Base-by-base conservation (phyloP, 306 rosid species). In the Argentina anserina region DNA sequence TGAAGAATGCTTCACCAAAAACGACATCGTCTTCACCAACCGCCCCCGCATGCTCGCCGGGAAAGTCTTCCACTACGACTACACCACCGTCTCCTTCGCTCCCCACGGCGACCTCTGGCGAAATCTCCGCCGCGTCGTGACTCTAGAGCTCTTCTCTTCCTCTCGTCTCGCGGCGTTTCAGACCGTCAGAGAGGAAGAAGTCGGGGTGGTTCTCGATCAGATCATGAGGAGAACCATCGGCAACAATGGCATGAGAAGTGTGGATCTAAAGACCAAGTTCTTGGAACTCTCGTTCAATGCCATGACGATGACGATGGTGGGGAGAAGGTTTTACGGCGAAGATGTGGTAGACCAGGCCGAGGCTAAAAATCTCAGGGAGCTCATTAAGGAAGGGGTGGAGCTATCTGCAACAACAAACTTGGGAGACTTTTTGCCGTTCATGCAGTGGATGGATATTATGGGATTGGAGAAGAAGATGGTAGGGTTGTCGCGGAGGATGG, bases 271-370 rank as follows among this genome's bases (percentile, higher is more conserved):
- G 45, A 34, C 28, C 28, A 63, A 36, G 67, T 36, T 63, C 23
- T 34, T 18, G 43, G 45, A 63, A 20, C 67, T 63, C 28, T 59
- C 52, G 18, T 70, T 85, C n/a, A 80, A 82, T 17, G 75, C 78
- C 1, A 79, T 75, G n/a, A 60, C 83, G 83, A 79, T 82, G 66
- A 74, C 75, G 81, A 62, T 85, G 31, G 83, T 74, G 1, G 86
- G 89, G 58, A 85, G 71, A 61, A 46, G 86, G 65, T 82, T 77
- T 41, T 85, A 71, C 52, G 81, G 85, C 4, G 76, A 73, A 3
- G 70, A 79, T 6, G 65, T 70, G 21, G 59, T 3, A 34, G 75
- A 50, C 0, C 74, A 50, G 3, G 71, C 61, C 6, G 83, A 78
- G 63, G 79, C 83, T 6, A 52, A 20, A n/a, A 29, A 50, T 49